phyloP scores from a whole-genome alignment of 176 grass and related monocot genomes.

The Musa beccarii region DNA sequence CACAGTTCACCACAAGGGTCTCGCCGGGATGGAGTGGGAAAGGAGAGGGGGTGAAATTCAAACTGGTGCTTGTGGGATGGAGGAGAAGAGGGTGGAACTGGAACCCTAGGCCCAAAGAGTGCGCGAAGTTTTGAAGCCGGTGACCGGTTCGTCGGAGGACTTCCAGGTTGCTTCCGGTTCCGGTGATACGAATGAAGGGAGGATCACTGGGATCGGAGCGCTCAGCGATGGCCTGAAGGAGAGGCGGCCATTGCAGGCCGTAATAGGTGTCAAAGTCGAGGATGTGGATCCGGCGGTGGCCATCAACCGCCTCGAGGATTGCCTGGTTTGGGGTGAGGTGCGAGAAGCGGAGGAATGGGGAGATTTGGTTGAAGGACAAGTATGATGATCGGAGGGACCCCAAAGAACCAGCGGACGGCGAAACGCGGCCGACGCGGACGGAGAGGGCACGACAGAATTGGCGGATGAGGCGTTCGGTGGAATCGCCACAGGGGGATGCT shows the following conservation, averaged over 20 bases:
- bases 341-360: conserved; percentile 84
- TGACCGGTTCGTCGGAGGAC: conserved; percentile 66
- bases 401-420: not conserved
- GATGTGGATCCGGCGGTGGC: conserved; percentile 66
- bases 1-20: conserved; percentile 73
- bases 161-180: conserved; percentile 55
- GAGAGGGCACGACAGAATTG: conserved; percentile 70
- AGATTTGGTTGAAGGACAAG: conserved; percentile 94
- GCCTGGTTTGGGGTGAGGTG: conserved; percentile 97
- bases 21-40: conserved; percentile 36
- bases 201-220: conserved; percentile 31
- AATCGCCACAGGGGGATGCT: conserved; percentile 49
- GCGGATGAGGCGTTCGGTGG: conserved; percentile 59
- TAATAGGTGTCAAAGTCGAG: conserved; percentile 79
- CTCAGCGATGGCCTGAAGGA: conserved; percentile 80
- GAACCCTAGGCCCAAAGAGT: conserved; percentile 67
- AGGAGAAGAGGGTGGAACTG: conserved; percentile 69
- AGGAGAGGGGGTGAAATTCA: conserved; percentile 33
- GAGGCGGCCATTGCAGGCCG: conserved; percentile 87
- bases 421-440: conserved; percentile 25
- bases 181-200: conserved; percentile 80
- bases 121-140: conserved; percentile 67
- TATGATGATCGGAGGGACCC: conserved; percentile 36
- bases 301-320: conserved; percentile 70
- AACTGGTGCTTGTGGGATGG: conserved; percentile 17